Evolutionary conservation across 1,284 basidiomycete genomes (phyloP).

Genomic region (Trametes polyzona): DNA sequence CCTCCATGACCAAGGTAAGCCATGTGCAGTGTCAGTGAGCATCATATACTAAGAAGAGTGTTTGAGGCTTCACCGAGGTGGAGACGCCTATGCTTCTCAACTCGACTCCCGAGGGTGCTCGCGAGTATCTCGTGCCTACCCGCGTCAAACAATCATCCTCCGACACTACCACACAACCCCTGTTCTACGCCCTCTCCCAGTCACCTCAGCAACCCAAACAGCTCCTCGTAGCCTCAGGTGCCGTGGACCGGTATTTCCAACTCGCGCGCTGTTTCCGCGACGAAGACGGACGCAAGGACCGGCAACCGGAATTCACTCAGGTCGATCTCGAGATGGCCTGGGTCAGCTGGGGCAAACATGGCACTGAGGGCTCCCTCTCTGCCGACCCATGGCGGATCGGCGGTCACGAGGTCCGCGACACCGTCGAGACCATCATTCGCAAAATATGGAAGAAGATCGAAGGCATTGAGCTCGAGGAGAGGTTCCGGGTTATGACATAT

Average conservation of each 20-base stretch:
- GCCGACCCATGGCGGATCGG: conserved; percentile 79
- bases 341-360: conserved; percentile 74
- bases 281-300: conserved; percentile 92
- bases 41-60: conserved; percentile 18
- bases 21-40: not conserved
- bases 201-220: conserved; percentile 98
- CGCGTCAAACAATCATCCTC: conserved; percentile 46
- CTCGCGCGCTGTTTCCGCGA: conserved; percentile 94
- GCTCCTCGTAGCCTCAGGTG: conserved; percentile 90
- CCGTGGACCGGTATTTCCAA: conserved; percentile 89
- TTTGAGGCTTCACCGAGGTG: conserved; percentile 85
- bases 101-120: conserved; percentile 92
- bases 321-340: conserved; percentile 97
- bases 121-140: conserved; percentile 94
- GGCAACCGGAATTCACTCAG: conserved; percentile 97
- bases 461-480: conserved; percentile 56
- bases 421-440: conserved; percentile 74
- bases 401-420: conserved; percentile 75
- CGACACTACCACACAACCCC: conserved; percentile 42
- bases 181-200: conserved; percentile 91
- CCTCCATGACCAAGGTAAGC: conserved; percentile 73
- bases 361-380: not conserved
- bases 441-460: conserved; percentile 76
- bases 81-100: conserved; percentile 94
- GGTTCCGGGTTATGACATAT: conserved; percentile 84